These are phyloP conservation scores for Cutaneotrichosporon spelunceum DNA, from an alignment of 1,284 basidiomycete genomes.

Conservation along the genomic window DNA sequence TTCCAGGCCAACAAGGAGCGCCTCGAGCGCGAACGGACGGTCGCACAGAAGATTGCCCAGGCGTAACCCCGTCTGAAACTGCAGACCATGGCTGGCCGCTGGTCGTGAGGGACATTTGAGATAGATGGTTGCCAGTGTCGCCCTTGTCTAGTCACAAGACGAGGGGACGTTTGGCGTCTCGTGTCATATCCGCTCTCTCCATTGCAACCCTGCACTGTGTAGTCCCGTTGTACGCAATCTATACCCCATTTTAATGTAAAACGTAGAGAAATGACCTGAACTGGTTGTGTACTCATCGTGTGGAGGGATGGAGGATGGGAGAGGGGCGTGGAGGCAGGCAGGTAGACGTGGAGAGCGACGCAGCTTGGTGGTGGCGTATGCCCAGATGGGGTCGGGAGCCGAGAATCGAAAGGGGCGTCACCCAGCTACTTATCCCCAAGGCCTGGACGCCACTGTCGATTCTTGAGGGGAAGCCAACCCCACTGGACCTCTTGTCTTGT, in stretches of 20 bases:
- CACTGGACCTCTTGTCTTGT: too few species aligned
- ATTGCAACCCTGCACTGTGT: slow-evolving; percentile 18
- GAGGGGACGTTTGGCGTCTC: not conserved
- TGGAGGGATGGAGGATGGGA: too few species aligned
- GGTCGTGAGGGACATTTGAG: slow-evolving; percentile 19
- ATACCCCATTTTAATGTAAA: slow-evolving; percentile 21
- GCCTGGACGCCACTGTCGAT: too few species aligned
- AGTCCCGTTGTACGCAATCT: slow-evolving; percentile 27
- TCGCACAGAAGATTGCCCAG: slow-evolving; percentile 51
- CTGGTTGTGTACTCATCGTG: too few species aligned
- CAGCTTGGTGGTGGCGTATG: too few species aligned
- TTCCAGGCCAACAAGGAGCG: slow-evolving; percentile 54
- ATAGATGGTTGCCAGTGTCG: slow-evolving; percentile 16
- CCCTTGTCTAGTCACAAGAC: slow-evolving; percentile 1
- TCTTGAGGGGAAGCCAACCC: too few species aligned
- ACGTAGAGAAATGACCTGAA: slow-evolving; percentile 21
- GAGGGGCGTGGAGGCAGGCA: too few species aligned
- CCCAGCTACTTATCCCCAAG: too few species aligned
- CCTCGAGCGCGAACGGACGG: slow-evolving; percentile 51
- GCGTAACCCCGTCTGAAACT: slow-evolving; percentile 31
- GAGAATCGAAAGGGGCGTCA: too few species aligned
- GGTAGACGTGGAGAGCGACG: too few species aligned
- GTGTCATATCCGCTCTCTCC: slow-evolving; percentile 8
- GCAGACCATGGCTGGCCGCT: not conserved
- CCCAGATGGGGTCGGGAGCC: too few species aligned